Evolutionary conservation across 2,329 filamentous ascomycete species (phyloP).

Genomic region (Bipolaris sorokiniana): DNA sequence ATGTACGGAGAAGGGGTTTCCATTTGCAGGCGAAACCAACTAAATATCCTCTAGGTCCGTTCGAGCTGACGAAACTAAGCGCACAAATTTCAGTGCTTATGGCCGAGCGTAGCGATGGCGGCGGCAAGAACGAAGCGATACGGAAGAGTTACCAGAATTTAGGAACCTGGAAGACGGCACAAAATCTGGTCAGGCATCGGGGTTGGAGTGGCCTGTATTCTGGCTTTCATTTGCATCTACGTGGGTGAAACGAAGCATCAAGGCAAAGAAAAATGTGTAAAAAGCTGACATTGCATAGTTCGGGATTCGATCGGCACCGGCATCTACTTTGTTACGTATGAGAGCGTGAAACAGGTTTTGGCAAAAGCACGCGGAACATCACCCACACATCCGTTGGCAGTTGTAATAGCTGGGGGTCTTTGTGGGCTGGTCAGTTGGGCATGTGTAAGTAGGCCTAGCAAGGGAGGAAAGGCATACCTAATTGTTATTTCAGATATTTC

Average conservation of each 20-base stretch:
- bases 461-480: conserved; percentile 2
- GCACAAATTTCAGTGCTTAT: conserved; percentile 83
- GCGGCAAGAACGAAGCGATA: conserved; percentile 45
- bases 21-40: conserved; percentile 1
- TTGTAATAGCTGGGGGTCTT: conserved; percentile 77
- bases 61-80: conserved; percentile 88
- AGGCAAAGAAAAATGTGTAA: not conserved
- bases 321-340: conserved; percentile 89
- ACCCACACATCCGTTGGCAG: conserved; percentile 79
- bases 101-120: conserved; percentile 63
- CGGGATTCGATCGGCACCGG: conserved; percentile 82
- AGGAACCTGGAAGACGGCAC: conserved; percentile 76
- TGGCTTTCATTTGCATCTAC: conserved; percentile 77
- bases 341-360: conserved; percentile 81
- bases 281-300: conserved; percentile 57
- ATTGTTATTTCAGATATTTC: conserved; percentile 54
- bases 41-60: conserved; percentile 64
- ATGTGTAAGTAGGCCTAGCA: conserved; percentile 60
- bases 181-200: conserved; percentile 76
- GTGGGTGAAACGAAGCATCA: conserved; percentile 57
- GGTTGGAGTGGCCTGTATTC: conserved; percentile 78
- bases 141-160: conserved; percentile 74
- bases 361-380: conserved; percentile 75
- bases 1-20: conserved; percentile 55
- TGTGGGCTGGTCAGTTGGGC: conserved; percentile 87